Conservation (phyloP, 805 yeast genomes). For the Zygosaccharomyces bisporus region DNA sequence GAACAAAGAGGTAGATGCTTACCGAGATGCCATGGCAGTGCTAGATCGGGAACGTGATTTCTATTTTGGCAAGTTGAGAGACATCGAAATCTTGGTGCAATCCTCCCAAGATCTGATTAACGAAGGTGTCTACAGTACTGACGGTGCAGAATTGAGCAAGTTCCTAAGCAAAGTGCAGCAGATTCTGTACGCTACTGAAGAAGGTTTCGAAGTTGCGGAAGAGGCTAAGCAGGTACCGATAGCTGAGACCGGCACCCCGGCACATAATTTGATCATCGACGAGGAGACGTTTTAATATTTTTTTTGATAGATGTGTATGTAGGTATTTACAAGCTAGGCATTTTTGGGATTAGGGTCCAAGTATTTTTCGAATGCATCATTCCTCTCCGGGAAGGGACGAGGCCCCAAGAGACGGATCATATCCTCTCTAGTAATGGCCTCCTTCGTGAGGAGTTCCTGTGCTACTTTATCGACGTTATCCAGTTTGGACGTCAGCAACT, state of each 20-base stretch:
- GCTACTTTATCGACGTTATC: constrained; percentile 83
- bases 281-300: constrained; percentile 33
- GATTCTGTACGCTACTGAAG: constrained; percentile 75
- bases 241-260: constrained; percentile 11
- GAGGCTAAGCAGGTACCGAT: constrained; percentile 5
- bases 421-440: constrained; percentile 90
- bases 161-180: constrained; percentile 62
- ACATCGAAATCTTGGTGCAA: constrained; percentile 77
- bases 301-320: neutral
- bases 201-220: constrained; percentile 64
- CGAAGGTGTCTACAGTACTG: constrained; percentile 37
- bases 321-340: constrained; percentile 6
- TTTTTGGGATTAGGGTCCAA: constrained; percentile 41
- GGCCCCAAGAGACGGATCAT: constrained; percentile 88
- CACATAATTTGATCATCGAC: constrained; percentile 34
- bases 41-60: constrained; percentile 82
- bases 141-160: constrained; percentile 37
- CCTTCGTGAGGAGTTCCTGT: constrained; percentile 76
- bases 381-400: constrained; percentile 85
- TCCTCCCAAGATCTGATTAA: constrained; percentile 53
- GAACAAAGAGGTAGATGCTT: constrained; percentile 50
- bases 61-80: constrained; percentile 84
- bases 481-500: constrained; percentile 60
- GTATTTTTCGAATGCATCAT: constrained; percentile 90
- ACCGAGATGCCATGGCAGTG: constrained; percentile 56